Conservation (phyloP, 306 rosid species). For the Senna siamea region DNA sequence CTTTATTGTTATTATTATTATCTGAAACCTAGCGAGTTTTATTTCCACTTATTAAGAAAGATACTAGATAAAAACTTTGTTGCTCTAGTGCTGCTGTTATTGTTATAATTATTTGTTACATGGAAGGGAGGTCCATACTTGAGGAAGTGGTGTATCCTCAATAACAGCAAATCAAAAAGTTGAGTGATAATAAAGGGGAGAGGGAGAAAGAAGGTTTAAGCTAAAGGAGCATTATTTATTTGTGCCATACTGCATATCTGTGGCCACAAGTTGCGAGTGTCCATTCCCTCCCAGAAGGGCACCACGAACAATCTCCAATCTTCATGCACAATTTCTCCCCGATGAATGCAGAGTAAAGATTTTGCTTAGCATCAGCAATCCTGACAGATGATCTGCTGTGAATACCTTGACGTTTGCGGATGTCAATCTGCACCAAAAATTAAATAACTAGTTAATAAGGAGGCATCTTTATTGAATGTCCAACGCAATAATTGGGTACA, state of each 20-base stretch:
- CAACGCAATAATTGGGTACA: neutral
- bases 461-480: conserved; percentile 9
- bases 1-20: no score
- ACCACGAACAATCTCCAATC: conserved; percentile 90
- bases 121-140: neutral
- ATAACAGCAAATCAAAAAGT: neutral
- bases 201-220: no score
- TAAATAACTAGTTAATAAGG: conserved; percentile 10
- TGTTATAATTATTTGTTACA: neutral
- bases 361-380: conserved; percentile 79
- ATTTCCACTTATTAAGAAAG: neutral
- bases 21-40: neutral
- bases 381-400: conserved; percentile 72
- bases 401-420: conserved; percentile 78
- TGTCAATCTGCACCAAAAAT: conserved; percentile 60
- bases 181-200: neutral
- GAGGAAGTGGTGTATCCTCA: neutral
- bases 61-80: neutral
- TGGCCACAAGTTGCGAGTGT: conserved; percentile 71
- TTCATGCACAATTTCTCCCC: conserved; percentile 85
- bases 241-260: conserved; percentile 86
- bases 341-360: conserved; percentile 81
- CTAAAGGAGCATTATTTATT: conserved; percentile 44
- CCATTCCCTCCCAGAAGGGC: conserved; percentile 82
- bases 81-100: neutral